Conservation (phyloP, 208 protist species). For the Herpetomonas tarakana region DNA sequence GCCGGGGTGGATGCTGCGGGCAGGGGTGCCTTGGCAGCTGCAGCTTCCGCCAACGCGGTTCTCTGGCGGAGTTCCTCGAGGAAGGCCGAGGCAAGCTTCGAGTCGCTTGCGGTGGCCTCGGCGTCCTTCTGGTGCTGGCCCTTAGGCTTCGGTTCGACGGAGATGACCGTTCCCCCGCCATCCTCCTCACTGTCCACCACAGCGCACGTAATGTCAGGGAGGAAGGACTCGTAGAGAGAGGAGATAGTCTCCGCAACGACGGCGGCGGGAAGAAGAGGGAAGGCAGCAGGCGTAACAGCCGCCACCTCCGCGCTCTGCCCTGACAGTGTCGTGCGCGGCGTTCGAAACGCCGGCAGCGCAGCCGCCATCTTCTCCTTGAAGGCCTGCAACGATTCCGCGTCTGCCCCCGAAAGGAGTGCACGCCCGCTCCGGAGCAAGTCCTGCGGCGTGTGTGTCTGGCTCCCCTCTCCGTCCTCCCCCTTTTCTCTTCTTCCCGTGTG, state of each 20-base stretch:
- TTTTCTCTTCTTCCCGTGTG: too few relatives aligned
- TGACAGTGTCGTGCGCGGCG: too few relatives aligned
- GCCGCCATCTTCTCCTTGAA: too few relatives aligned
- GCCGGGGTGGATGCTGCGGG: too few relatives aligned
- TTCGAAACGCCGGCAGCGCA: too few relatives aligned
- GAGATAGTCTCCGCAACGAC: not conserved
- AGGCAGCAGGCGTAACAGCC: too few relatives aligned
- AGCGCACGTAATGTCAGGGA: not conserved
- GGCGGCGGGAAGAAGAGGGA: not conserved
- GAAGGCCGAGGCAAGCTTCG: not conserved
- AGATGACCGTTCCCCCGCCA: not conserved
- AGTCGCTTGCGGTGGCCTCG: not conserved
- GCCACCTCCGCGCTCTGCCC: too few relatives aligned
- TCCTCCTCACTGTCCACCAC: not conserved
- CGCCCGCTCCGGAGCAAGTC: too few relatives aligned
- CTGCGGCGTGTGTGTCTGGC: too few relatives aligned
- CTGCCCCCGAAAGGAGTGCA: too few relatives aligned
- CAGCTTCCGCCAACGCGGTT: not conserved
- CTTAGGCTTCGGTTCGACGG: not conserved
- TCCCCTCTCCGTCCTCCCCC: too few relatives aligned
- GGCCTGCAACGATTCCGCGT: too few relatives aligned
- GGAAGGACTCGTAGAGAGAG: not conserved
- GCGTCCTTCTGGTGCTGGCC: not conserved
- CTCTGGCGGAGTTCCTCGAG: not conserved
- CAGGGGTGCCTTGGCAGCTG: not conserved